Evolutionary conservation across 2,329 filamentous ascomycete species (phyloP), one percentile per base, ranked within the genome.

Genomic region (Lasiodiplodia sp.): DNA sequence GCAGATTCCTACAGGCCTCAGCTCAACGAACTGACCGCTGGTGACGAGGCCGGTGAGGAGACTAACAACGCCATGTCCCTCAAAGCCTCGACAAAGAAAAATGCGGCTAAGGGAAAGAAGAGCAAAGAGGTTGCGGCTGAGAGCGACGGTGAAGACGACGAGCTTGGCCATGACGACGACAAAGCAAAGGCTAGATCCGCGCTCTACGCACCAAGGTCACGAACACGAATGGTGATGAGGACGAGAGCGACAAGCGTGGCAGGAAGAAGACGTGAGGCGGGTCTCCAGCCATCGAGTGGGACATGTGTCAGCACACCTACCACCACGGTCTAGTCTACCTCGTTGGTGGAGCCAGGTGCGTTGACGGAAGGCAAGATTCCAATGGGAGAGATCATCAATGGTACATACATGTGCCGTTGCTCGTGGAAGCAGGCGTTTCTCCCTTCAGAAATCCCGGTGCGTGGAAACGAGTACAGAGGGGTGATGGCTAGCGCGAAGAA

Each of bases 21-120:
- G 18, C 62, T 65, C 21, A 47, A 65, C 23, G 18, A 57, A 14
- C 37, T 57, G 34, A 25, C 23, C n/a, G 55, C 34, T 18, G 47
- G 12, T 4, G 49, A 16, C 16, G 21, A 28, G 34, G 21, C 34
- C 11, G 23, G 34, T 25, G 47, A 34, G 7, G 40, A 37, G 7
- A 21, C 49, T 3, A 25, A 34, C 23, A 31, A 37, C n/a, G 21
- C 52, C 37, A 21, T 31, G 7, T 18, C 31, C 4, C 28, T 18
- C 40, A 31, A 16, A 16, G 18, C 40, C n/a, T 12, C 6, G 2
- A 16, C 55, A 21, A 18, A 38, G 38, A 34, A 60, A 44, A 40
- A 58, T 31, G 55, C 21, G 5, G 40, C 55, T n/a, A 67, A 58
- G 66, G 55, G 53, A 40, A 60, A 67, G 55, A 28, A 37, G 18